A percentile compares a stretch with the other conserved stretches of the same genome.
phyloP scores from a whole-genome alignment of 257 asterid genomes.

The Petunia secreta region DNA sequence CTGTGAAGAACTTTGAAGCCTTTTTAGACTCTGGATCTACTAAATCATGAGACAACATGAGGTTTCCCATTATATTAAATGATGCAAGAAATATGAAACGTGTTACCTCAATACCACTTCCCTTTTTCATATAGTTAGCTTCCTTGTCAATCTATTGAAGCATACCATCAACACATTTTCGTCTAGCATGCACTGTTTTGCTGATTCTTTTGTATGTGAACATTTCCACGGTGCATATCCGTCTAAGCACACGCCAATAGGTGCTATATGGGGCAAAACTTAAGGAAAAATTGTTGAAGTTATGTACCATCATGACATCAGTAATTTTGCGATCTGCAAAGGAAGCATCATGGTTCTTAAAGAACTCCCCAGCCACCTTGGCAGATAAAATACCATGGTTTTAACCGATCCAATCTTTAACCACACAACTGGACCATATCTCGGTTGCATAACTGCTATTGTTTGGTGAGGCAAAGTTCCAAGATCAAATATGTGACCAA shows the following conservation, averaged over 20 bases:
- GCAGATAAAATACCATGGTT: too few relatives aligned
- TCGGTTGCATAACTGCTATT: constrained; percentile 37
- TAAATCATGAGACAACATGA: constrained; percentile 57
- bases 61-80: constrained; percentile 54
- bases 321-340: constrained; percentile 55
- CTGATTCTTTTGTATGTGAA: constrained; percentile 51
- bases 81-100: constrained; percentile 49
- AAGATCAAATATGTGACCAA: constrained; percentile 56
- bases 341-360: constrained; percentile 63
- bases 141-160: constrained; percentile 54
- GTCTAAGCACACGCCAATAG: constrained; percentile 60
- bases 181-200: constrained; percentile 46
- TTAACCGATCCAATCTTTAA: too few relatives aligned
- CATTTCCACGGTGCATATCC: constrained; percentile 60
- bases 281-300: constrained; percentile 39
- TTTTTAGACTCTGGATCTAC: constrained; percentile 46
- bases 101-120: constrained; percentile 46
- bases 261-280: constrained; percentile 57
- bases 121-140: constrained; percentile 28
- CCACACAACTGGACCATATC: constrained; percentile 45
- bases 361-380: constrained; percentile 40
- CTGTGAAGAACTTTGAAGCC: constrained; percentile 45
- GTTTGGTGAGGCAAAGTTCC: constrained; percentile 55
- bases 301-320: neutral
- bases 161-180: constrained; percentile 48